Evolutionary conservation across 129 eudicot species (phyloP), one percentile per base, ranked within the genome.

Genomic region (Rutidosis leptorrhynchoides): DNA sequence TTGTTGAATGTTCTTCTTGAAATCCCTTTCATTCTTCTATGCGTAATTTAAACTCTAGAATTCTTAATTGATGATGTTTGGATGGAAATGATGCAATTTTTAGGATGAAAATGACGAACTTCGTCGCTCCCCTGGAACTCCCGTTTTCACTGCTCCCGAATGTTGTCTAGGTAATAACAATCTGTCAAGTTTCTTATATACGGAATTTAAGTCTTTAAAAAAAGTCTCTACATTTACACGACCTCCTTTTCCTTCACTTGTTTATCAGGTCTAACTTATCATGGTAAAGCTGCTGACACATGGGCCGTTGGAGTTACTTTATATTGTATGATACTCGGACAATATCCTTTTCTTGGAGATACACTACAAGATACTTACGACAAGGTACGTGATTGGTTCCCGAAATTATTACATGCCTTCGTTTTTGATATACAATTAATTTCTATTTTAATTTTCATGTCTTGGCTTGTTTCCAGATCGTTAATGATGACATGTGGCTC

Each of bases 251-350:
- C 7, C 7, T 6, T 6, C 2, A 5, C 7, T 0, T 0, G 17
- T 51, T n/a, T 5, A n/a, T 30, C 58, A 93, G 98, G 98, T 69
- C 69, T 81, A 70, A 88, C 92, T 32, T 93, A 93, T 77, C 87
- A 72, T 71, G 98, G 98, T n/a, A 93, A 86, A 86, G 82, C 89
- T 71, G 98, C 98, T 42, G 98, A 93, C 76, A 93, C 96, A 5
- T 93, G 98, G 98, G 98, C 98, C 2, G 95, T 86, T 76, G 98
- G 98, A 76, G 89, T 86, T 52, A 88, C 98, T 4, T 83, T 93
- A 81, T 85, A 93, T 77, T 88, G 87, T 62, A 81, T 88, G 91
- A 54, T 93, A n/a, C 26, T 88, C 22, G 98, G 98, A 0, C 73
- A 70, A 15, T 93, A 85, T 70, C 98, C 98, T 7, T 93, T 93